Percentiles rank a stretch among this genome's conserved stretches.
Conservation (phyloP, 2,329 filamentous ascomycete genomes). For the Alternaria sp. region DNA sequence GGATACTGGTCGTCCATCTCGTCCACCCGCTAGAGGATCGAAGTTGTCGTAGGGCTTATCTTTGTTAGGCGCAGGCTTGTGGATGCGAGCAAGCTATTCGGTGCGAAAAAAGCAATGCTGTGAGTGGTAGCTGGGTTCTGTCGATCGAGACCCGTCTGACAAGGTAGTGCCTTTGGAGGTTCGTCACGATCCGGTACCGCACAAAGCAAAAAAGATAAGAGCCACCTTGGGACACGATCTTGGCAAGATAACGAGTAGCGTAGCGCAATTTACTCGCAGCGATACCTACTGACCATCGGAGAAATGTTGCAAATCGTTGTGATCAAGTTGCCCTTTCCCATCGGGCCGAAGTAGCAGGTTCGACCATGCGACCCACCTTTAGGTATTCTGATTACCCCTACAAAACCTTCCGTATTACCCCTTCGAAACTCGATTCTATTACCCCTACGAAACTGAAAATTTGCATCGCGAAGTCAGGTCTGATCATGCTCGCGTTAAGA, state of each 20-base stretch:
- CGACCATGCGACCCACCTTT: slow-evolving; percentile 17
- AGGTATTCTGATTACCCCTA: slow-evolving; percentile 36
- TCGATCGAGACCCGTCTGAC: slow-evolving; percentile 1
- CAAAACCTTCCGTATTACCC: slow-evolving; percentile 43
- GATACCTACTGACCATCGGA: background rate
- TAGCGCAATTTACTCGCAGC: slow-evolving; percentile 1
- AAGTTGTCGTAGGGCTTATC: background rate
- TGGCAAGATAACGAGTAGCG: slow-evolving; percentile 3
- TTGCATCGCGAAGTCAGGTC: slow-evolving; percentile 15
- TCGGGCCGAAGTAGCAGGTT: slow-evolving; percentile 19
- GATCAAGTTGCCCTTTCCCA: slow-evolving; percentile 15
- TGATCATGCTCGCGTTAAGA: background rate
- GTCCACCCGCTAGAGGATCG: slow-evolving; percentile 2
- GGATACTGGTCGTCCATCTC: slow-evolving; percentile 35
- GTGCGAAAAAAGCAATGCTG: background rate
- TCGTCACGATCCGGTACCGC: slow-evolving; percentile 15
- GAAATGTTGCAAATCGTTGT: background rate
- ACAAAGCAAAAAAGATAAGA: slow-evolving; percentile 12
- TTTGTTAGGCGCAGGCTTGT: background rate
- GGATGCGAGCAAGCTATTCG: background rate
- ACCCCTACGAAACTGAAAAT: slow-evolving; percentile 49
- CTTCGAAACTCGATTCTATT: slow-evolving; percentile 42
- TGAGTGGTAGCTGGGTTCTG: background rate
- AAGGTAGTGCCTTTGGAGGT: slow-evolving; percentile 1
- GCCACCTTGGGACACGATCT: slow-evolving; percentile 1